Evolutionary conservation across 2,329 filamentous ascomycete species (phyloP).

Genomic region (Colletotrichum sidae): DNA sequence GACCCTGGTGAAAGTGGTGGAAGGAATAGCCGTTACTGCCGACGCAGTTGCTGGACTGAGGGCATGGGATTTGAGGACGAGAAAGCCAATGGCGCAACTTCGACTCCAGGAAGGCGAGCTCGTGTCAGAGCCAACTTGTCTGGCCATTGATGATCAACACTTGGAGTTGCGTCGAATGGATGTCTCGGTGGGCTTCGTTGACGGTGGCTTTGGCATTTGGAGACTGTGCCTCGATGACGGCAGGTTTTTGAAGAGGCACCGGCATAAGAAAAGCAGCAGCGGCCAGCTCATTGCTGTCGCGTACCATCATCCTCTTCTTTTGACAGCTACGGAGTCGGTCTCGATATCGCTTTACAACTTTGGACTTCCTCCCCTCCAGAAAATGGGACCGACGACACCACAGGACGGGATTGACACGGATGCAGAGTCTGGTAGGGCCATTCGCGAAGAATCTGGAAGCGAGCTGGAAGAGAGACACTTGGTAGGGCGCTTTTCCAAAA

Average conservation of each 20-base stretch:
- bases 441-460: constrained; percentile 21
- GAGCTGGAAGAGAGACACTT: neutral
- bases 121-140: constrained; percentile 65
- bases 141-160: constrained; percentile 71
- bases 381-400: neutral
- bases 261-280: constrained; percentile 70
- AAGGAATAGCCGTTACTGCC: constrained; percentile 82
- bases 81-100: constrained; percentile 66
- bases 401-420: neutral
- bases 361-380: constrained; percentile 39
- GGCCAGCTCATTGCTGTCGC: constrained; percentile 78
- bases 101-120: constrained; percentile 45
- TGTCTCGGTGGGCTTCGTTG: constrained; percentile 75
- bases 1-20: constrained; percentile 82
- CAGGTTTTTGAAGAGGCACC: constrained; percentile 63
- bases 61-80: constrained; percentile 80
- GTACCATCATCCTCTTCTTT: constrained; percentile 78
- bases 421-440: constrained; percentile 20
- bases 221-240: constrained; percentile 60
- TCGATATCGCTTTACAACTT: constrained; percentile 83
- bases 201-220: constrained; percentile 81
- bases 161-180: constrained; percentile 60
- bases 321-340: constrained; percentile 82
- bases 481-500: neutral
- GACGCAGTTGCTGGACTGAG: constrained; percentile 77